Evolutionary conservation across 2,329 filamentous ascomycete genomes (phyloP).

Genomic region (Cephalotrichum gorgonifer): DNA sequence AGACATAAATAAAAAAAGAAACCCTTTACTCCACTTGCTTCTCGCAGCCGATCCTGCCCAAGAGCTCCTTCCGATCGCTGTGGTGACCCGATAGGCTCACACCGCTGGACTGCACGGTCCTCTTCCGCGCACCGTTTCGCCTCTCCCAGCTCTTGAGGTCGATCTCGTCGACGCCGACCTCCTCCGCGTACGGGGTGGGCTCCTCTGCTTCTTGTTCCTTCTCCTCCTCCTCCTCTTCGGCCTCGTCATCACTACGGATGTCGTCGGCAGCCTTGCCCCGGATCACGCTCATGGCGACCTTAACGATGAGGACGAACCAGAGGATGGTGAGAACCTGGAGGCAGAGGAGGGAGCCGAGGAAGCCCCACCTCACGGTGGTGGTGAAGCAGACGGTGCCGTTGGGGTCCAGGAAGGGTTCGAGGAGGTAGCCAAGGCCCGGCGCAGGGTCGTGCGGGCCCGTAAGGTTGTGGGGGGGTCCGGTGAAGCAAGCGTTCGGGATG

Average conservation of each 20-base stretch:
- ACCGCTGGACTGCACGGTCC: conserved; percentile 35
- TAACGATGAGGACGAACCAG: conserved; percentile 85
- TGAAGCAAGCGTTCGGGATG: conserved; percentile 64
- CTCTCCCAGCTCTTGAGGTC: conserved; percentile 56
- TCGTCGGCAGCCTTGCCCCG: conserved; percentile 73
- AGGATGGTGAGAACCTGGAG: conserved; percentile 72
- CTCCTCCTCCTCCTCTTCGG: conserved; percentile 55
- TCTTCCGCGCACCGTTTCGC: conserved; percentile 38
- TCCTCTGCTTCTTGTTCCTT: conserved; percentile 45
- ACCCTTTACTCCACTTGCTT: conserved; percentile 37
- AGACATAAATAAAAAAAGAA: too few species aligned
- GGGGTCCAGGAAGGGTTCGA: conserved; percentile 64
- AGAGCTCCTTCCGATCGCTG: conserved; percentile 68
- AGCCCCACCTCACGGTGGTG: conserved; percentile 60
- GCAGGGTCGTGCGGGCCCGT: conserved; percentile 41
- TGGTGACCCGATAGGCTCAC: conserved; percentile 56
- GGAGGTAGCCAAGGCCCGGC: conserved; percentile 47
- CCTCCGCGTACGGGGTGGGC: conserved; percentile 54
- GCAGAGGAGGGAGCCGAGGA: conserved; percentile 65
- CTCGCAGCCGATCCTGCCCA: conserved; percentile 75
- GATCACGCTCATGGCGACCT: conserved; percentile 72
- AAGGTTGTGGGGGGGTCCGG: conserved; percentile 42
- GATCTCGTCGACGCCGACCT: conserved; percentile 64
- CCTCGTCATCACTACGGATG: conserved; percentile 77
- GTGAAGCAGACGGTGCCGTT: conserved; percentile 74